These are phyloP conservation scores for Pleurostoma richardsiae DNA, from an alignment of 2,329 filamentous ascomycete genomes.

Conservation along the genomic window DNA sequence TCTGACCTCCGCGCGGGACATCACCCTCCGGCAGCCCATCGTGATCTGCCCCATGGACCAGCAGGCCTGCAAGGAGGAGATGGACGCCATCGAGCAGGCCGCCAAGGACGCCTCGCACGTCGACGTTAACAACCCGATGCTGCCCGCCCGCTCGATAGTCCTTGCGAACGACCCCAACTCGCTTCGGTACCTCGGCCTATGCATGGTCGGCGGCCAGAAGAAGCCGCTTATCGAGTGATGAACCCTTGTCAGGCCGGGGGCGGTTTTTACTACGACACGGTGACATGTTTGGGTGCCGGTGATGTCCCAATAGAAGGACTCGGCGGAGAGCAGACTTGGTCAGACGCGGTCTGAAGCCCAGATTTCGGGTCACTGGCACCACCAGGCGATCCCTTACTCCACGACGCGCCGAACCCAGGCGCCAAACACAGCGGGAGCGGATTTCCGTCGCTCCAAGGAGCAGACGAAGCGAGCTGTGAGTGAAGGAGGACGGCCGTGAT, in stretches of 20 bases:
- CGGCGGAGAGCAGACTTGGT: too few relatives aligned
- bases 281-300: too few relatives aligned
- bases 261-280: too few relatives aligned
- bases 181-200: conserved; percentile 56
- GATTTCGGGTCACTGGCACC: too few relatives aligned
- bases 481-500: too few relatives aligned
- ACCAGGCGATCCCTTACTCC: too few relatives aligned
- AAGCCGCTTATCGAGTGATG: conserved; percentile 60
- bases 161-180: conserved; percentile 68
- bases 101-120: conserved; percentile 88
- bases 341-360: too few relatives aligned
- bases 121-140: conserved; percentile 84
- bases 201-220: conserved; percentile 58
- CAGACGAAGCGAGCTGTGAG: too few relatives aligned
- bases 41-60: conserved; percentile 95
- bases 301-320: too few relatives aligned
- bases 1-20: conserved; percentile 82
- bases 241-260: neutral
- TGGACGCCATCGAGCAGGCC: conserved; percentile 95
- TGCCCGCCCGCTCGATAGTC: conserved; percentile 82
- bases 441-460: too few relatives aligned
- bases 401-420: too few relatives aligned
- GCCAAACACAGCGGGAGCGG: too few relatives aligned
- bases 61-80: conserved; percentile 93
- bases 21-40: conserved; percentile 83